Percentiles rank a stretch among this genome's conserved stretches.
Evolutionary conservation across 2,329 filamentous ascomycete species (phyloP).

Genomic region (Ascosphaera pollenicola): DNA sequence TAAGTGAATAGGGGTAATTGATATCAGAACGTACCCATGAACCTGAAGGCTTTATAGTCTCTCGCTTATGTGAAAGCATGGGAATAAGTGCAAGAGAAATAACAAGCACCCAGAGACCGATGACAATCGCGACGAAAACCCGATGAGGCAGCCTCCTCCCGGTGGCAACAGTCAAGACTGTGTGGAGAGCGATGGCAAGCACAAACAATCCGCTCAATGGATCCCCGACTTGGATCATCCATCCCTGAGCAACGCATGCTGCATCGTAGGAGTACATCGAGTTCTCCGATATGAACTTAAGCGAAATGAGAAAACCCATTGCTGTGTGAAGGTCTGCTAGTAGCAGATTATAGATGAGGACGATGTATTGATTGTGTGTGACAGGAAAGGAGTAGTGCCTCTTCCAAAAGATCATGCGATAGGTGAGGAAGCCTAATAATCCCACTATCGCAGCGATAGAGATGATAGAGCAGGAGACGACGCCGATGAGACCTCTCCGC

Average conservation of each 20-base stretch:
- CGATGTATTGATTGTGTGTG: constrained; percentile 32
- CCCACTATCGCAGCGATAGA: constrained; percentile 23
- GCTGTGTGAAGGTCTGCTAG: constrained; percentile 31
- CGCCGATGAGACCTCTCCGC: constrained; percentile 23
- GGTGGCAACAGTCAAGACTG: constrained; percentile 26
- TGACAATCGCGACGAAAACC: constrained; percentile 22
- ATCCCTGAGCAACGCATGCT: constrained; percentile 28
- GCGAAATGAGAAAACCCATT: constrained; percentile 26
- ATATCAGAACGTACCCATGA: constrained; percentile 23
- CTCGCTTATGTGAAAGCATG: constrained; percentile 18
- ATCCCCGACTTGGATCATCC: constrained; percentile 30
- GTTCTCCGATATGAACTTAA: constrained; percentile 24
- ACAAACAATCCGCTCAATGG: constrained; percentile 31
- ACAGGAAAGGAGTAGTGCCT: constrained; percentile 26
- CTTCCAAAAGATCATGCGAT: constrained; percentile 29
- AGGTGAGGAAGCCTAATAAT: constrained; percentile 27
- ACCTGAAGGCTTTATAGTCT: constrained; percentile 26
- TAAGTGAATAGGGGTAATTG: not conserved
- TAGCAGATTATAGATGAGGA: constrained; percentile 31
- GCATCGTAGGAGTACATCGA: constrained; percentile 22
- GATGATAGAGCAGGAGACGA: constrained; percentile 24
- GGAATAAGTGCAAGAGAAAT: constrained; percentile 25
- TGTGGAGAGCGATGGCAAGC: constrained; percentile 31
- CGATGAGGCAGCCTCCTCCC: constrained; percentile 24
- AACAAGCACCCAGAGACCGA: constrained; percentile 25